Evolutionary conservation across 1,284 basidiomycete species (phyloP), one percentile per base, ranked within the genome.

Genomic region (Cutaneotrichosporon sp.): DNA sequence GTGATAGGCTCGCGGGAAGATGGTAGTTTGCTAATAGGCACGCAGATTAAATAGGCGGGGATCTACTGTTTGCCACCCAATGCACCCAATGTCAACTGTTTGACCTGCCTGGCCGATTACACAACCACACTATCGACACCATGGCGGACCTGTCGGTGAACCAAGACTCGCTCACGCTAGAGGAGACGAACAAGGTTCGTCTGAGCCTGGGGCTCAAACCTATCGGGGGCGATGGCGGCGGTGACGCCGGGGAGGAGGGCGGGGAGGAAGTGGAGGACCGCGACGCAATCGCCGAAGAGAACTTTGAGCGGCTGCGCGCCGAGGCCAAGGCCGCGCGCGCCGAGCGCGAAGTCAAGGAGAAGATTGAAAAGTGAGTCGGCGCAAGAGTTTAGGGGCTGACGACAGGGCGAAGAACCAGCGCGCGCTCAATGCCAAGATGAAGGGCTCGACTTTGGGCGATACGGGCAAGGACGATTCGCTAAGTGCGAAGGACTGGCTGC

Each of bases 111-210:
- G 8, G 20, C 10, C 12, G 17, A 22, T 20, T 20, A 15, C 22
- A 22, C 17, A 26, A 36, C 40, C 26, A 33, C 18, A 36, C 41
- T 17, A 13, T 7, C 18, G 1, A n/a, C 51, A 40, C 30, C 30
- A 60, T 60, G 58, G 52, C 56, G 43, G 86, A 91, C 43, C 34
- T 46, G 52, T 56, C 58, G n/a, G 42, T 48, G 18, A 52, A 75
- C 50, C 53, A 63, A 49, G 68, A 70, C 50, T 60, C 66, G 86
- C 87, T 70, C 86, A 96, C 71, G 86, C 83, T 98, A 70, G 93
- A 97, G 72, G 96, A 98, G 81, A 97, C 93, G 51, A 97, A 97
- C 81, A 91, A 88, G 77, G 90, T 97, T 71, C 90, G 96, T 78
- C 83, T 96, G 59, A 87, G 85, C 8, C 82, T 97, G 41, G 96